Conservation (phyloP, 129 eudicot species). For the Tagetes erecta region DNA sequence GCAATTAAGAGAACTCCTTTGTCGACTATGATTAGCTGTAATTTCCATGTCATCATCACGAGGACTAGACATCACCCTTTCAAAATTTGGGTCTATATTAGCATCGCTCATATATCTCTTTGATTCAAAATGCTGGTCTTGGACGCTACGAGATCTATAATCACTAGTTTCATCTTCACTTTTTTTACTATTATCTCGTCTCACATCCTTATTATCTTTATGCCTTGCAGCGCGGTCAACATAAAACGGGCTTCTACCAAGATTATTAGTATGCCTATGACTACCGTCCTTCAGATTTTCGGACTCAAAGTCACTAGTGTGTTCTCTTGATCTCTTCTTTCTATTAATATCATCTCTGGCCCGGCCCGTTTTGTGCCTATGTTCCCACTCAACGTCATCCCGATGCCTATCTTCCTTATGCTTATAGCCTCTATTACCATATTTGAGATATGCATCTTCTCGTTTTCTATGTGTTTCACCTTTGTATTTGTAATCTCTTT, state of each 20-base stretch:
- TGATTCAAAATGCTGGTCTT: slow-evolving; percentile 47
- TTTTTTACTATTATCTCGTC: slow-evolving; percentile 32
- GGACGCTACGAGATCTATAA: slow-evolving; percentile 40
- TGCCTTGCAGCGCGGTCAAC: slow-evolving; percentile 55
- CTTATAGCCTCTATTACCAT: slow-evolving; percentile 43
- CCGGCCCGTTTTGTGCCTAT: slow-evolving; percentile 40
- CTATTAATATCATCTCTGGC: slow-evolving; percentile 44
- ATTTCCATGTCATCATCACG: slow-evolving; percentile 47
- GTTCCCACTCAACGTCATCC: slow-evolving; percentile 53
- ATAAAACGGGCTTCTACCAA: slow-evolving; percentile 41
- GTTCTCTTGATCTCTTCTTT: slow-evolving; percentile 59
- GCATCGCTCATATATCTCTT: slow-evolving; percentile 43
- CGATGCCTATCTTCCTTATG: slow-evolving; percentile 34
- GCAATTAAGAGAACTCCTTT: slow-evolving; percentile 56
- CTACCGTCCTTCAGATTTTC: slow-evolving; percentile 62
- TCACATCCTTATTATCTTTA: slow-evolving; percentile 62
- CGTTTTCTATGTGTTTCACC: slow-evolving; percentile 49
- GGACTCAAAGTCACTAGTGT: slow-evolving; percentile 44
- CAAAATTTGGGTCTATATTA: slow-evolving; percentile 43
- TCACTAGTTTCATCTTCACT: slow-evolving; percentile 49
- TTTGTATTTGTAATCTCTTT: slow-evolving; percentile 31
- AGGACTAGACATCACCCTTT: slow-evolving; percentile 55
- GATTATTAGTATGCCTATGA: slow-evolving; percentile 40
- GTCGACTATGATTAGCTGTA: slow-evolving; percentile 41
- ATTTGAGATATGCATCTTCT: slow-evolving; percentile 35